Base-by-base conservation (phyloP, 1,284 basidiomycete species). In the Rhodotorula sp. region DNA sequence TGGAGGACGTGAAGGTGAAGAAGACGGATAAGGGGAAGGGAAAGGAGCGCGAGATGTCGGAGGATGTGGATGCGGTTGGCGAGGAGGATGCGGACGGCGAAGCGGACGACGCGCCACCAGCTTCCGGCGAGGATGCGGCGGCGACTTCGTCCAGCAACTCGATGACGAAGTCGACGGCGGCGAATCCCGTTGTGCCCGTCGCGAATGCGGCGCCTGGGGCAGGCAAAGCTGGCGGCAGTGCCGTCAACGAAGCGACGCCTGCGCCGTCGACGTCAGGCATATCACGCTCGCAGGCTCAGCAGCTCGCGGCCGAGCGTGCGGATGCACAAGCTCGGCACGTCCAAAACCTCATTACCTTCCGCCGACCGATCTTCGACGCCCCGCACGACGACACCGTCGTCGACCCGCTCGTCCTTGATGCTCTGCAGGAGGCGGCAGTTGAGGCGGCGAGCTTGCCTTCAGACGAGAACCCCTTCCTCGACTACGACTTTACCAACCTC, bases 21-120 rank as follows among this genome's bases (percentile, higher is more conserved):
- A 64, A 24, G n/a, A 71, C 73, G 39, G 57, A 44, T 29, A 53
- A 34, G 72, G 75, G 44, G 56, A 70, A 51, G 70, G 68, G 57
- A 47, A 70, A 54, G 61, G 74, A 22, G 75, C 71, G 2, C 66
- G 59, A 24, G 59, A 59, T 56, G 32, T 51, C 39, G 36, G 51
- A 57, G 36, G 62, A 49, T 5, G 69, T 59, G 22, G 68, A 64
- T 47, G 62, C 29, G 39, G 67, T 62, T 10, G 53, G 47, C 11
- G 71, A 75, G 8, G 77, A 72, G 9, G 70, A 78, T 34, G 78
- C 70, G 20, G 72, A 78, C 8, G 76, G 72, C 20, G 76, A 74
- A 22, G 70, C 62, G 11, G 69, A 71, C 30, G 77, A 76, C 17
- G 75, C 73, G 9, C 76, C 77, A 19, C 73, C 73, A 5, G 74